Evolutionary conservation across 371 early-diverging fungal genomes (phyloP).

Genomic region (Fennellomyces sp.): DNA sequence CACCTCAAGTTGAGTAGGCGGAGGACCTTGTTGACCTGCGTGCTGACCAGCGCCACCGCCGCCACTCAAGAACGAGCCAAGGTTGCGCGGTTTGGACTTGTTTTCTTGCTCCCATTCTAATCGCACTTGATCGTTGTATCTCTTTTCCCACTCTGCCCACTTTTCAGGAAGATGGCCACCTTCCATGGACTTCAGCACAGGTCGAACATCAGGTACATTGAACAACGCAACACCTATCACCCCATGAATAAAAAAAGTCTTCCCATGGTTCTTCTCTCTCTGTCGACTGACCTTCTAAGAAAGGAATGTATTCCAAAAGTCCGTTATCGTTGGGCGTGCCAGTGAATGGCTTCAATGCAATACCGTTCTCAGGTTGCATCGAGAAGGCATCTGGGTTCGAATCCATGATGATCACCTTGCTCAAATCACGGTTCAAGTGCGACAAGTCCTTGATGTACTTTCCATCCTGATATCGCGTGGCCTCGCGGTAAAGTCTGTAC

Average conservation of each 20-base stretch:
- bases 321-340: conserved; percentile 85
- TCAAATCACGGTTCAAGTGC: conserved; percentile 90
- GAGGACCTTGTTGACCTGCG: conserved; percentile 41
- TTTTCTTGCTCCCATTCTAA: conserved; percentile 78
- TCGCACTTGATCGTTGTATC: conserved; percentile 62
- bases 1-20: conserved; percentile 56
- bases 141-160: conserved; percentile 74
- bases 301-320: conserved; percentile 83
- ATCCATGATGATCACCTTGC: conserved; percentile 92
- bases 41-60: conserved; percentile 13
- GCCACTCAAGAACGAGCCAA: conserved; percentile 46
- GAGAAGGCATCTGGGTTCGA: conserved; percentile 79
- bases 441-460: conserved; percentile 91
- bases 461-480: conserved; percentile 84
- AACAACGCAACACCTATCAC: conserved; percentile 72
- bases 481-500: conserved; percentile 89
- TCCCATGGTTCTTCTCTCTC: not conserved
- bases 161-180: conserved; percentile 72
- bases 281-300: conserved; percentile 75
- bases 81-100: conserved; percentile 49
- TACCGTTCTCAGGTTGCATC: conserved; percentile 91
- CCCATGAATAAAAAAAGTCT: no score
- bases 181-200: conserved; percentile 67
- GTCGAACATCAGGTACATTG: conserved; percentile 77
- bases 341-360: conserved; percentile 83